Conservation (phyloP, 2,329 filamentous ascomycete genomes). For the Aspergillus terreus region DNA sequence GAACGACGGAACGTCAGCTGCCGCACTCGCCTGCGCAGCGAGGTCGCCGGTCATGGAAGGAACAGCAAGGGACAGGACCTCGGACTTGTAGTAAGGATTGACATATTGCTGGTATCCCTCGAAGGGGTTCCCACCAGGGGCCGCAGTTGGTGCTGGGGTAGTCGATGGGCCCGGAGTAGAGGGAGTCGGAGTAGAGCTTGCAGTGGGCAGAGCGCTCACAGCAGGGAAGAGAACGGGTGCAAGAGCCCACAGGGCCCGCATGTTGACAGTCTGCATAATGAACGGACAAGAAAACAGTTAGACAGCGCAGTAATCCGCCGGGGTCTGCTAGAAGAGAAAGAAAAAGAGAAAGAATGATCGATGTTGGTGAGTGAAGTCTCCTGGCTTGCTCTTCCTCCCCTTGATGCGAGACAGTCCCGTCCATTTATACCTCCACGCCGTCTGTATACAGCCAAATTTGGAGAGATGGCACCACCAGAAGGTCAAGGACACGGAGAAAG, state of each 20-base stretch:
- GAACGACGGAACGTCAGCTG: constrained; percentile 51
- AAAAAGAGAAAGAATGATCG: neutral
- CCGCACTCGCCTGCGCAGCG: constrained; percentile 48
- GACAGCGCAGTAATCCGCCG: neutral
- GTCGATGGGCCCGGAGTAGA: constrained; percentile 13
- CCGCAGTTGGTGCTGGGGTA: constrained; percentile 14
- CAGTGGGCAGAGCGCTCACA: constrained; percentile 16
- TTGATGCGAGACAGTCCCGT: neutral
- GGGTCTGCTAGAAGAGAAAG: neutral
- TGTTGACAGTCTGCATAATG: constrained; percentile 12
- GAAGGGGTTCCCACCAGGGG: constrained; percentile 49
- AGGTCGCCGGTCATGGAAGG: constrained; percentile 55
- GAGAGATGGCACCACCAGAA: constrained; percentile 4
- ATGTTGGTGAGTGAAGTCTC: neutral
- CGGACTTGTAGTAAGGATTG: constrained; percentile 53
- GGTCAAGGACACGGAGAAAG: constrained; percentile 6
- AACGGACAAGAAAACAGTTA: neutral
- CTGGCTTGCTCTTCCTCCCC: neutral
- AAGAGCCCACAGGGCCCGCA: constrained; percentile 18
- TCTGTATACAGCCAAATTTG: neutral
- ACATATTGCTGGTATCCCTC: constrained; percentile 48
- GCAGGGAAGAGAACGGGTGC: constrained; percentile 15
- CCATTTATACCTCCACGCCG: constrained; percentile 1
- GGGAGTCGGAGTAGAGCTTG: constrained; percentile 10
- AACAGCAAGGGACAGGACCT: constrained; percentile 55